Evolutionary conservation across 1,284 basidiomycete genomes (phyloP), one percentile per base, ranked within the genome.

Genomic region (Moesziomyces globuligerus): DNA sequence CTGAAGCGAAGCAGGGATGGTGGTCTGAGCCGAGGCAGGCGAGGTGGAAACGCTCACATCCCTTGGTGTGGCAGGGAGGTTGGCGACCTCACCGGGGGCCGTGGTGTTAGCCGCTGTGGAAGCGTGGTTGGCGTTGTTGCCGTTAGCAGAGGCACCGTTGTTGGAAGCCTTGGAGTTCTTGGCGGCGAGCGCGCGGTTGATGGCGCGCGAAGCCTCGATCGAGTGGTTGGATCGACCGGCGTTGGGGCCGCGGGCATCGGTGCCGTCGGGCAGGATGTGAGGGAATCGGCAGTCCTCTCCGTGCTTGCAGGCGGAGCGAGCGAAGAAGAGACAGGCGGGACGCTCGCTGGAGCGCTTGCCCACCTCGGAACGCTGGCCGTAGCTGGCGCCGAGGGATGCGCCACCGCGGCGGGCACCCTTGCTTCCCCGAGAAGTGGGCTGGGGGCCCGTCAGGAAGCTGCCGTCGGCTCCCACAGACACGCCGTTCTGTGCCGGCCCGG

Each of bases 231-330:
- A 58, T 43, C 64, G 57, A n/a, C 69, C 69, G 17, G 52, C 64
- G 52, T 62, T 67, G 42, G 59, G 64, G 5, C 69, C 69, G 7
- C 79, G 72, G 10, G 74, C 75, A 41, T 82, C 79, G 32, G 78
- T 74, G 47, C 80, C 80, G 45, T 82, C 79, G 1, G 79, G 70
- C 5, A 82, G 67, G 32, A 80, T 73, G 61, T 82, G 80, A 5
- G 80, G 80, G 74, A 81, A 82, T 26, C 72, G 75, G 59, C 80
- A 82, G 25, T 81, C 78, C 41, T 80, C 77, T 21, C 72, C 74
- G 41, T 79, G 78, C 54, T 72, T 73, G 72, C 80, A 81, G 8
- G 69, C 66, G 7, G 74, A 71, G n/a, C 68, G 69, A 7, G 72
- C 70, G 37, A 81, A 81, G 62, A 81, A 81, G 52, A 70, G 66